phyloP scores from a whole-genome alignment of 2,329 filamentous ascomycete species.

The Pestalotiopsis sp. region DNA sequence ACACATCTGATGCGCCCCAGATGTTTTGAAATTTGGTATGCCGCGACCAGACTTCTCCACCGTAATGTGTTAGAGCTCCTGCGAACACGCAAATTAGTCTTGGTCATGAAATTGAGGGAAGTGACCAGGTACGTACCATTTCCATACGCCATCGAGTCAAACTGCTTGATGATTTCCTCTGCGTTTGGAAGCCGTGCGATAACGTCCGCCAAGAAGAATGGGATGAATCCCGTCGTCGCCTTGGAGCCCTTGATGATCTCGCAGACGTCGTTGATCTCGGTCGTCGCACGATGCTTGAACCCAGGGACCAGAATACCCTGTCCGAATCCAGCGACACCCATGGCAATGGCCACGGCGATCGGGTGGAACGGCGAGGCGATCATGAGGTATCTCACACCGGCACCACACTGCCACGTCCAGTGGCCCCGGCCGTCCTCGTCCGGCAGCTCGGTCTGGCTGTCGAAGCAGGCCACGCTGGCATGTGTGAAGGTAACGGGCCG shows the following conservation, averaged over 20 bases:
- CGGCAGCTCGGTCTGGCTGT: conserved; percentile 9
- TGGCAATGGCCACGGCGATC: conserved; percentile 10
- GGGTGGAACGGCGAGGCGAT: conserved; percentile 11
- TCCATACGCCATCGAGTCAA: conserved; percentile 10
- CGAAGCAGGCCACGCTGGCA: conserved; percentile 14
- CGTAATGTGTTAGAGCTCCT: conserved; percentile 12
- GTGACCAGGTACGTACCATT: conserved; percentile 4
- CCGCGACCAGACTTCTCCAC: conserved; percentile 12
- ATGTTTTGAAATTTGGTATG: neutral
- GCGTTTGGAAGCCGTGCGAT: conserved; percentile 10
- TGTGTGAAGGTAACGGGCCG: conserved; percentile 26
- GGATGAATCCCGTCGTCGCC: conserved; percentile 8
- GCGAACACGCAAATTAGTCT: neutral
- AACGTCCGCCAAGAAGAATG: conserved; percentile 11
- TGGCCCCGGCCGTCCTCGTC: conserved; percentile 10
- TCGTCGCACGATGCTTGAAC: conserved; percentile 9
- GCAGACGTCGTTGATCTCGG: conserved; percentile 9
- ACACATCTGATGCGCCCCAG: conserved; percentile 11
- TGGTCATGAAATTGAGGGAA: neutral
- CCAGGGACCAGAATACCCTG: conserved; percentile 5
- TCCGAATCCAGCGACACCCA: conserved; percentile 9
- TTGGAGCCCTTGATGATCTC: conserved; percentile 12
- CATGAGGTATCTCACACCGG: conserved; percentile 11
- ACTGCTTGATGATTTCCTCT: conserved; percentile 8
- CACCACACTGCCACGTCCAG: conserved; percentile 6